phyloP scores from a whole-genome alignment of 2,329 filamentous ascomycete genomes.

The Xylaria sp. region DNA sequence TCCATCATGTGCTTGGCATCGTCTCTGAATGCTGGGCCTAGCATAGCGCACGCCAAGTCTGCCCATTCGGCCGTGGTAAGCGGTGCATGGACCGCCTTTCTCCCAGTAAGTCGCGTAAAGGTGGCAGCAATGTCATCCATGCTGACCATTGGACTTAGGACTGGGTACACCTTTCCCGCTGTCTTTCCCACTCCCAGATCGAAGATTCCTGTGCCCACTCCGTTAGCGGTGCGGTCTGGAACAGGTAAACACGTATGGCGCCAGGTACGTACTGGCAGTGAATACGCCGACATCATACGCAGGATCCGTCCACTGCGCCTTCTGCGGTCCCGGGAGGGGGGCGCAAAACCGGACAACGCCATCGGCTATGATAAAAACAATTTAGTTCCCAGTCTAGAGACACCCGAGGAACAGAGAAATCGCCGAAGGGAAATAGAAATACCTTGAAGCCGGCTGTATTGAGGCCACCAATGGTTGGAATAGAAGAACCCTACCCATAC shows the following conservation, averaged over 20 bases:
- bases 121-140: slow-evolving; percentile 24
- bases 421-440: neutral
- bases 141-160: slow-evolving; percentile 20
- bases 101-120: slow-evolving; percentile 27
- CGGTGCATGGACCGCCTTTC: slow-evolving; percentile 22
- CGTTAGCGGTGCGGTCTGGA: slow-evolving; percentile 15
- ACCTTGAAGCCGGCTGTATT: slow-evolving; percentile 28
- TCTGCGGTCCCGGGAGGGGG: slow-evolving; percentile 5
- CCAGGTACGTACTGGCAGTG: slow-evolving; percentile 22
- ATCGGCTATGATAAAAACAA: slow-evolving; percentile 22
- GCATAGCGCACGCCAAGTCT: slow-evolving; percentile 22
- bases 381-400: slow-evolving; percentile 13
- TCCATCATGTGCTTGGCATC: slow-evolving; percentile 30
- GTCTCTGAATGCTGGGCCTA: slow-evolving; percentile 28
- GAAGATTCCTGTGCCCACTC: slow-evolving; percentile 20
- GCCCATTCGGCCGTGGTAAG: slow-evolving; percentile 24
- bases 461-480: slow-evolving; percentile 23
- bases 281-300: slow-evolving; percentile 29
- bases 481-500: slow-evolving; percentile 24
- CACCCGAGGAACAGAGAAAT: neutral
- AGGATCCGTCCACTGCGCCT: slow-evolving; percentile 12
- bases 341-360: slow-evolving; percentile 28
- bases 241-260: neutral
- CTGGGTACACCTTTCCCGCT: slow-evolving; percentile 26
- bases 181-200: slow-evolving; percentile 3